Evolutionary conservation across 1,284 basidiomycete species (phyloP), one percentile per base, ranked within the genome.

Genomic region (Testicularia cyperi): DNA sequence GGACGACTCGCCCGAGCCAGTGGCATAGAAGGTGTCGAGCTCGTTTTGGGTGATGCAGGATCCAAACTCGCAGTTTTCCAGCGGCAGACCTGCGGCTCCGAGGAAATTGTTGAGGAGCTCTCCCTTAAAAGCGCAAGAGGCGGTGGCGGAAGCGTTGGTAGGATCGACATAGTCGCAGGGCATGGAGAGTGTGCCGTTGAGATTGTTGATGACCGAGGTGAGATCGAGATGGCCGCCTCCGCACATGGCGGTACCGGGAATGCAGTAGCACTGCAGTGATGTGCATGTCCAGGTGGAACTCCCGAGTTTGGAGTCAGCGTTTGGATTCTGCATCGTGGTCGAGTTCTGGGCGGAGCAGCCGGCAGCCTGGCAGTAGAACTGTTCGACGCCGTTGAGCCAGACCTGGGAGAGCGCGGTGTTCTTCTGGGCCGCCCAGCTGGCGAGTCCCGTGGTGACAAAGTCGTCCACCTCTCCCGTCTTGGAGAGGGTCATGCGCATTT

Each of bases 361-460:
- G 10, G 33, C 32, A 14, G 69, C 60, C 38, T 72, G 69, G 38
- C 69, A 72, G 52, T 70, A 69, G 46, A 67, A 72, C 30, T 67
- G 68, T 39, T 68, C 52, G 10, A 62, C 47, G 18, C 69, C 69
- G 22, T 69, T 47, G 7, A 68, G 39, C 57, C 61, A 72, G 22
- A 72, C 47, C 19, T 54, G 53, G 5, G 64, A 60, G n/a, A 65
- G 51, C 3, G 65, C 57, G 1, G 67, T 55, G 40, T 48, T 56
- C 42, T 44, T 44, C 24, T 53, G 30, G 3, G 39, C 43, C n/a
- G 46, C 22, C 66, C 66, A 71, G 20, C 40, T 24, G 10, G 60
- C 56, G 14, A 68, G 43, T 14, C 65, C 67, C 2, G 61, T 68
- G 23, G 44, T 28, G 20, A 41, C 38, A 25, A 56, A 57, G 24